Base-by-base conservation (phyloP, 1,284 basidiomycete species). In the Ustilago shanxiensis region DNA sequence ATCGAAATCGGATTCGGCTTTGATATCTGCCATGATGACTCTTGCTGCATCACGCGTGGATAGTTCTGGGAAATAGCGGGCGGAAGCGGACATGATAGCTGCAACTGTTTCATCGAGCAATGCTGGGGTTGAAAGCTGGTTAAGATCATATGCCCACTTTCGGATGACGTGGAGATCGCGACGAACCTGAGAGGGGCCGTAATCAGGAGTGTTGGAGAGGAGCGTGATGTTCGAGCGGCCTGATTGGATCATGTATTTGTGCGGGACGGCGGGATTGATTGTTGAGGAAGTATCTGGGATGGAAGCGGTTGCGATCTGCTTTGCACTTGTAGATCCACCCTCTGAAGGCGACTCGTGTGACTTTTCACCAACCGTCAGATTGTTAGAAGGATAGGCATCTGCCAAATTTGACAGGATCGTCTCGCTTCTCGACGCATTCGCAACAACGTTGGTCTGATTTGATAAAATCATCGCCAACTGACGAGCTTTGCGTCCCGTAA, bases 11-110 rank as follows among this genome's bases (percentile, higher is more conserved):
- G 79, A 81, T 52, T 85, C 84, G 29, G 83, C 80, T 53, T 80
- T 79, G 65, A 85, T 85, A 39, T 85, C 84, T 2, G 83, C 77
- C 47, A 85, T 70, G 60, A 85, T 78, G 24, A 81, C 70, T 8
- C 83, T 70, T 2, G 63, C 56, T 6, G 82, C 80, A 53, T 67
- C 75, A 20, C 66, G 63, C 0, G 81, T 84, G 22, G 77, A 70
- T 2, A 85, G 61, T 18, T 85, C 84, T 16, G 84, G 84, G 50
- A 68, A 85, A 74, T 85, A 85, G 28, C 84, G 80, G 2, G 77
- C 69, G 5, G 83, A 60, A 24, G 80, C 84, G 7, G 79, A 80
- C 41, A 84, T 39, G 44, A 85, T 71, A 0, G 84, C 84, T 11
- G 79, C 81, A 7, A 83, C 68, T 0, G 82, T 81, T 57, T 85